phyloP scores from a whole-genome alignment of 106 monocot genomes.

The Chionographis japonica region DNA sequence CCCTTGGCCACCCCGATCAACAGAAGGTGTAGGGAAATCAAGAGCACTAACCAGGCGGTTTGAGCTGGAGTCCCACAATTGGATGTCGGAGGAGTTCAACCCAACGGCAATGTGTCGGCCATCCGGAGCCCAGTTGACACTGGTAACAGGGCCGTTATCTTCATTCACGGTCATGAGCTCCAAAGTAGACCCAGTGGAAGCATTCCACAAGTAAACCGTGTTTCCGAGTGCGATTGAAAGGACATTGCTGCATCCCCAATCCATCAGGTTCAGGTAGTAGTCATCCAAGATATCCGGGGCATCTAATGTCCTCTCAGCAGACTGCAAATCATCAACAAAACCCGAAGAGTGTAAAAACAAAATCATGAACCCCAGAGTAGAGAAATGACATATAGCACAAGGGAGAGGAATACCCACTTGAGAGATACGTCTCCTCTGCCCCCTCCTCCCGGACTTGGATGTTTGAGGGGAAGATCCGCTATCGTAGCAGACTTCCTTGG shows the following conservation, averaged over 20 bases:
- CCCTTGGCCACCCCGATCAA: neutral
- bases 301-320: constrained; percentile 9
- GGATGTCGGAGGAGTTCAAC: constrained; percentile 49
- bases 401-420: neutral
- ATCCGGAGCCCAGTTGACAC: constrained; percentile 59
- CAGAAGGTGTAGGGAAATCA: neutral
- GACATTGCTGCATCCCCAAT: constrained; percentile 11
- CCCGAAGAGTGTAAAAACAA: neutral
- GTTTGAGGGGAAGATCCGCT: neutral
- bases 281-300: constrained; percentile 9
- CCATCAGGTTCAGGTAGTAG: constrained; percentile 12
- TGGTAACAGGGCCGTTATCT: constrained; percentile 8
- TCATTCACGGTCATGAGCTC: constrained; percentile 5
- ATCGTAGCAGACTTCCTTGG: neutral
- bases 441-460: constrained; percentile 1
- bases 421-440: neutral
- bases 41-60: constrained; percentile 34
- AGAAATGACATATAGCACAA: neutral
- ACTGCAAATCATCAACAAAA: constrained; percentile 1
- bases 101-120: constrained; percentile 55
- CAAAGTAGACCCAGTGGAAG: neutral
- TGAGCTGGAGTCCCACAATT: constrained; percentile 52
- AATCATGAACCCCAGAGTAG: neutral
- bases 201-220: constrained; percentile 16
- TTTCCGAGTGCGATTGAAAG: constrained; percentile 11